These are phyloP conservation scores for Martiniozyma asiatica DNA, from an alignment of 1,139 yeast genomes.

Conservation along the genomic window DNA sequence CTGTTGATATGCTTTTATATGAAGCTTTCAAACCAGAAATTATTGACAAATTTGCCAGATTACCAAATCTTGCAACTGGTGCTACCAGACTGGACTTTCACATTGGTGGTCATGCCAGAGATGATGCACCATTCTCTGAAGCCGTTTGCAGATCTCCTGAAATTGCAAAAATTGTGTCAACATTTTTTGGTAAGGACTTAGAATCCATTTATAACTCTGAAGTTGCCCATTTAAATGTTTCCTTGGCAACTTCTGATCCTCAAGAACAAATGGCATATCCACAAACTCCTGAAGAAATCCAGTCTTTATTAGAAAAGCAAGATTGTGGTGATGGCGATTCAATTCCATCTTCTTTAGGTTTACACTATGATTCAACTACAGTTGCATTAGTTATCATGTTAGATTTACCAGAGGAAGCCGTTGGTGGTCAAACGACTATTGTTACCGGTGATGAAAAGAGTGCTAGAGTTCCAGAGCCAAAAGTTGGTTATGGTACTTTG, in stretches of 20 bases:
- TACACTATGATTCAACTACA: slow-evolving; percentile 26
- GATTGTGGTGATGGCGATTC: slow-evolving; percentile 15
- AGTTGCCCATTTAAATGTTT: no score
- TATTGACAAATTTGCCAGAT: slow-evolving; percentile 21
- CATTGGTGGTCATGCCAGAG: no score
- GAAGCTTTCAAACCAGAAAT: slow-evolving; percentile 23
- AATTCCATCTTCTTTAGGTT: slow-evolving; percentile 21
- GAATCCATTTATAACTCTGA: no score
- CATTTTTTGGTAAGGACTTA: no score
- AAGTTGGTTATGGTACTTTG: slow-evolving; percentile 25
- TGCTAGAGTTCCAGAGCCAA: slow-evolving; percentile 25
- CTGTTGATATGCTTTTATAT: slow-evolving; percentile 26
- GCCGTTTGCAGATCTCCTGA: no score
- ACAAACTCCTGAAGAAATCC: no score
- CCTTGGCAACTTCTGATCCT: no score
- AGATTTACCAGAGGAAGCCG: slow-evolving; percentile 22
- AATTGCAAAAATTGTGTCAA: no score
- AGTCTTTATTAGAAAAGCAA: no score
- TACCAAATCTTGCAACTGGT: slow-evolving; percentile 24
- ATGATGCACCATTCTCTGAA: no score
- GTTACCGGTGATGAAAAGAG: slow-evolving; percentile 24
- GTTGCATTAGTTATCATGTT: slow-evolving; percentile 26
- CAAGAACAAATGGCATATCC: no score
- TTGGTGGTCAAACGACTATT: slow-evolving; percentile 28
- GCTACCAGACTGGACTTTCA: no score